A percentile compares a stretch with the other conserved stretches of the same genome.
phyloP scores from a whole-genome alignment of 345 rosid genomes.

The Pistacia atlantica region DNA sequence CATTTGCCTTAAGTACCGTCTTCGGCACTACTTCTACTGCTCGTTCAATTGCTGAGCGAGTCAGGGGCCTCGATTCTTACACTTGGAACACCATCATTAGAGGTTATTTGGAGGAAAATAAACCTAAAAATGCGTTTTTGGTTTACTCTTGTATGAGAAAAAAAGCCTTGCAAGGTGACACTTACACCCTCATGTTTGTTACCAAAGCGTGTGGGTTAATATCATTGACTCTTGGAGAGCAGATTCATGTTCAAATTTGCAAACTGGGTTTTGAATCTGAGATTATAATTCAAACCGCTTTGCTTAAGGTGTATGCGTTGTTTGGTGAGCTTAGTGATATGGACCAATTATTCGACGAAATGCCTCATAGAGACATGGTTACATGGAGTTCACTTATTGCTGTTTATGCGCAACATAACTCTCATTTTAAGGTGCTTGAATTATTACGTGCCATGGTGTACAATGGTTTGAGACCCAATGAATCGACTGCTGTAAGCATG shows the following conservation, averaged over 20 bases:
- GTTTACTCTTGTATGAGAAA: slow-evolving; percentile 37
- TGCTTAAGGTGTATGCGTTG: slow-evolving; percentile 13
- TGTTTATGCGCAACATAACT: slow-evolving; percentile 22
- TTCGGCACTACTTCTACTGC: slow-evolving; percentile 15
- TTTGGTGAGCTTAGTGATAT: slow-evolving; percentile 14
- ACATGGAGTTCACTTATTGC: slow-evolving; percentile 39
- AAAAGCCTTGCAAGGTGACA: slow-evolving; percentile 29
- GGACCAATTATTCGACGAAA: slow-evolving; percentile 32
- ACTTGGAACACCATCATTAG: slow-evolving; percentile 33
- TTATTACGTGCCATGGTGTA: slow-evolving; percentile 14
- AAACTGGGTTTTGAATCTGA: slow-evolving; percentile 33
- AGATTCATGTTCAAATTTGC: slow-evolving; percentile 38
- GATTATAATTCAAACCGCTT: slow-evolving; percentile 33
- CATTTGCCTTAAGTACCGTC: neutral
- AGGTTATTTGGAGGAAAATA: slow-evolving; percentile 26
- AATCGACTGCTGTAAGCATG: slow-evolving; percentile 23
- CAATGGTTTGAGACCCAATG: slow-evolving; percentile 15
- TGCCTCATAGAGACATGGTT: slow-evolving; percentile 32
- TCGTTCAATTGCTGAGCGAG: slow-evolving; percentile 18
- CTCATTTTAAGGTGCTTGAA: slow-evolving; percentile 23
- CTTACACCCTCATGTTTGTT: slow-evolving; percentile 34
- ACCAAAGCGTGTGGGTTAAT: slow-evolving; percentile 42
- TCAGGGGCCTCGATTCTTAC: slow-evolving; percentile 28
- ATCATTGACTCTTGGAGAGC: slow-evolving; percentile 24
- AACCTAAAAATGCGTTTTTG: slow-evolving; percentile 22